Conservation (phyloP, 108 stramenopile genomes). For the Cyclotella sp. region DNA sequence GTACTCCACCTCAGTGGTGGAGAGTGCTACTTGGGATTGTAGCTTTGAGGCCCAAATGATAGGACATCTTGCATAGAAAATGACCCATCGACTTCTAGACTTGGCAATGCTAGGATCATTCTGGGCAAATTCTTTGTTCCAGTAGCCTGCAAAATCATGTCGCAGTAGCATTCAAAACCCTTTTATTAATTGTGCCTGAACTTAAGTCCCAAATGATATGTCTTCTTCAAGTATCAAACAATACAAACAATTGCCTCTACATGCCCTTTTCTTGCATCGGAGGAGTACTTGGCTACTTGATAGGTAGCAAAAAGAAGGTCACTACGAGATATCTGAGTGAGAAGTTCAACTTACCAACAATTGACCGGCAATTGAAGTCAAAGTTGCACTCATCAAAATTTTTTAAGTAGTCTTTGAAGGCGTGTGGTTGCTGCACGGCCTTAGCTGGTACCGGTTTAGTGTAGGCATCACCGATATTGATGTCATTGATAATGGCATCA, state of each 20-base stretch:
- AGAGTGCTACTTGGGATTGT: slow-evolving; percentile 37
- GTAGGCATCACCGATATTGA: background rate
- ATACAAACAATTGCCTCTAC: slow-evolving; percentile 33
- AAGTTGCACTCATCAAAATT: background rate
- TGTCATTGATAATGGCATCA: slow-evolving; percentile 14
- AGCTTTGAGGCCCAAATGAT: slow-evolving; percentile 14
- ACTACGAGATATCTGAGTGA: background rate
- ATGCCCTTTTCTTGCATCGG: slow-evolving; percentile 29
- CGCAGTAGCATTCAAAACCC: slow-evolving; percentile 31
- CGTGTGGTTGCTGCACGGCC: background rate
- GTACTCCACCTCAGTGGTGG: slow-evolving; percentile 50
- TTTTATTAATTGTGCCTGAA: slow-evolving; percentile 17
- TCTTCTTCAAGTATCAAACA: slow-evolving; percentile 36
- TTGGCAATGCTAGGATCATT: slow-evolving; percentile 15
- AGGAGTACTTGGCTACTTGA: slow-evolving; percentile 33
- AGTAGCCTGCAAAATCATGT: slow-evolving; percentile 28
- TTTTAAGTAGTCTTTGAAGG: background rate
- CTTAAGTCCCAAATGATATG: slow-evolving; percentile 30
- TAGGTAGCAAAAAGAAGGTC: slow-evolving; percentile 4
- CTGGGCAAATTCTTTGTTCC: slow-evolving; percentile 11
- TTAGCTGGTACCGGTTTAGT: slow-evolving; percentile 19
- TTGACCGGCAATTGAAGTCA: background rate
- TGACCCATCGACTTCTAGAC: slow-evolving; percentile 17
- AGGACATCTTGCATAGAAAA: slow-evolving; percentile 30
- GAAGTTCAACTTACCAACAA: background rate